phyloP scores from a whole-genome alignment of 1,284 basidiomycete species.

The Cutaneotrichosporon sp. region DNA sequence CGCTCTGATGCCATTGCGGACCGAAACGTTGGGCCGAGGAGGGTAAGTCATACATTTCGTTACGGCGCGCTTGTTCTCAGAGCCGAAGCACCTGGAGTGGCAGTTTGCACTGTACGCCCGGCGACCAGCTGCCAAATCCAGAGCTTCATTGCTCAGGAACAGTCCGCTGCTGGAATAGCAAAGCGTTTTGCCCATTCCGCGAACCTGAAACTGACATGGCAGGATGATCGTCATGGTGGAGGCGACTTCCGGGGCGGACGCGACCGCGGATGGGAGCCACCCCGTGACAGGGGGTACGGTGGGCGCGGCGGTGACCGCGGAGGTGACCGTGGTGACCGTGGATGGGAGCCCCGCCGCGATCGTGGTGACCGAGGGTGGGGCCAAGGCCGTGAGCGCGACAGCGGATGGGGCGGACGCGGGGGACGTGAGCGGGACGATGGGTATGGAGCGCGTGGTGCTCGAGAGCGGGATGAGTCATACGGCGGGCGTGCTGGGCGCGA shows the following conservation, averaged over 20 bases:
- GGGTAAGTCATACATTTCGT: neutral
- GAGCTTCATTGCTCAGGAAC: too few relatives aligned
- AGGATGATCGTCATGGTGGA: neutral
- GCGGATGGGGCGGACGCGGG: conserved; percentile 8
- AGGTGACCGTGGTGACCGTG: neutral
- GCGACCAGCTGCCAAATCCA: too few relatives aligned
- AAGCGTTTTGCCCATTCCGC: too few relatives aligned
- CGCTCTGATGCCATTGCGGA: conserved; percentile 9
- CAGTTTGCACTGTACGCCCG: too few relatives aligned
- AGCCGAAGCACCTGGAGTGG: too few relatives aligned
- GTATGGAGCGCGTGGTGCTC: conserved; percentile 7
- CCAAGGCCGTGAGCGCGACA: conserved; percentile 13
- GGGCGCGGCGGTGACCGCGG: conserved; percentile 5
- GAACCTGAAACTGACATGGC: neutral
- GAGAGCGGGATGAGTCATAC: neutral
- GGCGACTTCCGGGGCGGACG: conserved; percentile 6
- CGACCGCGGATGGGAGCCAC: conserved; percentile 5
- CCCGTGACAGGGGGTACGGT: conserved; percentile 2
- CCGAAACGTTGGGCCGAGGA: conserved; percentile 3
- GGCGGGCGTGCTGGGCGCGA: conserved; percentile 1
- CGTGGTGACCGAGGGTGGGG: conserved; percentile 6
- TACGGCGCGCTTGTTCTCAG: neutral
- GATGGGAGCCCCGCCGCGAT: conserved; percentile 9
- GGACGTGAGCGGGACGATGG: conserved; percentile 12
- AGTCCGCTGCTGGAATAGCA: too few relatives aligned